phyloP scores from a whole-genome alignment of 345 rosid species.

The Eucalyptus globulus region DNA sequence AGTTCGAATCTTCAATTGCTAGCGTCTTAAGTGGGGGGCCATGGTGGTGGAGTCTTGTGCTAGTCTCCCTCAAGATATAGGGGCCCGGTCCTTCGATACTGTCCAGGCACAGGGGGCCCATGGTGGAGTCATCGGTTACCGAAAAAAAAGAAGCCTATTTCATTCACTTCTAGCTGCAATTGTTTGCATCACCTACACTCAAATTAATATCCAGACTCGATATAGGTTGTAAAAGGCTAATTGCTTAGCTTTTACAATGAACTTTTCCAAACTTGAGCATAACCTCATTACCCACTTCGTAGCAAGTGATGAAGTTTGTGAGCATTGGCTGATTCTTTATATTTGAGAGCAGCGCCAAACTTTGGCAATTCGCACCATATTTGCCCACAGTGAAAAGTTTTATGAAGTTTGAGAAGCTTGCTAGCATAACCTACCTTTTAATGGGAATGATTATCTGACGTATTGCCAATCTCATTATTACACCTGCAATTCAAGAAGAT shows the following conservation, averaged over 20 bases:
- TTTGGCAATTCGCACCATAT: background rate
- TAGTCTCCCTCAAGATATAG: too few relatives aligned
- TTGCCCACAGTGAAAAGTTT: background rate
- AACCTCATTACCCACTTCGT: background rate
- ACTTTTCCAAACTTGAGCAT: background rate
- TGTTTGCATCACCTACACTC: background rate
- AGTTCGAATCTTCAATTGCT: too few relatives aligned
- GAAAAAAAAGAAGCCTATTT: background rate
- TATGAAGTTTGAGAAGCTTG: background rate
- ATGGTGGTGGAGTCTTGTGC: too few relatives aligned
- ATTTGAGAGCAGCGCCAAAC: background rate
- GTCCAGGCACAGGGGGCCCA: fast-evolving
- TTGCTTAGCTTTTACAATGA: background rate
- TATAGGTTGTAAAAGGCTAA: background rate
- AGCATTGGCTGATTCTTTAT: background rate
- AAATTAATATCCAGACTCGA: background rate
- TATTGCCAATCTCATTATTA: background rate
- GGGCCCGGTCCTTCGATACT: too few relatives aligned
- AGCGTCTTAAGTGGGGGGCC: too few relatives aligned
- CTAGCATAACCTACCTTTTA: background rate
- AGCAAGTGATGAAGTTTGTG: background rate
- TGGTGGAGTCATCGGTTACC: too few relatives aligned
- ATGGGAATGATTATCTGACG: background rate
- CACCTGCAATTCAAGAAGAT: background rate
- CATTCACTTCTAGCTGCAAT: background rate